Percentiles rank a stretch among this genome's conserved stretches.
phyloP scores from a whole-genome alignment of 257 asterid species.

The Solanum raphanifolium region DNA sequence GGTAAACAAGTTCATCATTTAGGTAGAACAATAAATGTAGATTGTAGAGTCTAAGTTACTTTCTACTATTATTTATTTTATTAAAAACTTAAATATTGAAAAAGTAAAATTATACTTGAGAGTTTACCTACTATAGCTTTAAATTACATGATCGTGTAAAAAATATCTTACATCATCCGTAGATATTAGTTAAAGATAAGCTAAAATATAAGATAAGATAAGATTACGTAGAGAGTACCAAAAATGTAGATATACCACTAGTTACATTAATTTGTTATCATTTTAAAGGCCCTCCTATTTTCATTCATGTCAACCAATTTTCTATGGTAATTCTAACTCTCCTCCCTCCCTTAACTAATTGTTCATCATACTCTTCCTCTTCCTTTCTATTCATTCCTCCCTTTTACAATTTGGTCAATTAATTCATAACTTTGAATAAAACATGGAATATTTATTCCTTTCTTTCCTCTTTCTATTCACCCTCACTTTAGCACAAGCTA shows the following conservation, averaged over 20 bases:
- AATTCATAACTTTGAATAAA: neutral
- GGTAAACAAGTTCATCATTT: no score
- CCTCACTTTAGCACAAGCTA: neutral
- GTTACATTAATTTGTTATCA: neutral
- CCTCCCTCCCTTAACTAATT: neutral
- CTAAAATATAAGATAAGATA: no score
- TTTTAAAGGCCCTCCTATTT: conserved; percentile 1
- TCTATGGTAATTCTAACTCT: neutral
- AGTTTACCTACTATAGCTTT: no score
- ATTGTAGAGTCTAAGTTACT: no score
- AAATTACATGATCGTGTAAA: no score
- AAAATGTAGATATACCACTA: neutral
- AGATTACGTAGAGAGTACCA: neutral
- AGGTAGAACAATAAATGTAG: no score
- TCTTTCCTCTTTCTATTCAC: neutral
- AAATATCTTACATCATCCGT: no score
- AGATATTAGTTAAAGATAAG: no score
- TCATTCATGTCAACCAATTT: neutral
- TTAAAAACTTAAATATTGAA: no score
- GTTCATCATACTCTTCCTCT: neutral
- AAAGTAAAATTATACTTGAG: no score
- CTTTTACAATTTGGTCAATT: neutral
- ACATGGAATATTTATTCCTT: conserved; percentile 1
- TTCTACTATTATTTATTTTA: no score
- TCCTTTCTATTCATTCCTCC: neutral